Evolutionary conservation across 78 protist genomes (phyloP).

Genomic region (Cavenderia fasciculata): DNA sequence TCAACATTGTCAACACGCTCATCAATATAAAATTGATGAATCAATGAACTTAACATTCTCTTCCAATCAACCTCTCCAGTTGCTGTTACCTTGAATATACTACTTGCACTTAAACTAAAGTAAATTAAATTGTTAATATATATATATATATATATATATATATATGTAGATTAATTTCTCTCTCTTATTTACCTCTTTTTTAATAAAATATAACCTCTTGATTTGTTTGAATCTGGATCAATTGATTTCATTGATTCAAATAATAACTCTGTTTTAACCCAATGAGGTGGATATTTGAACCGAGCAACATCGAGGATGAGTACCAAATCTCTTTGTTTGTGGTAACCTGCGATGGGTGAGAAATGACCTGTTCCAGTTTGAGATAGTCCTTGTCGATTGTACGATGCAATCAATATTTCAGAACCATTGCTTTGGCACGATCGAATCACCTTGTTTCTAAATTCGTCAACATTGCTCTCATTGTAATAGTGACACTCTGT

Average conservation of each 20-base stretch:
- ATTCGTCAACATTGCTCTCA: background rate
- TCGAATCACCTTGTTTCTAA: background rate
- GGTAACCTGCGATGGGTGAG: conserved; percentile 83
- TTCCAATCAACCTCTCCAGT: background rate
- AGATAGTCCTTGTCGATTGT: conserved; percentile 38
- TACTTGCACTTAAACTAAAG: too few relatives aligned
- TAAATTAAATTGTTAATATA: too few relatives aligned
- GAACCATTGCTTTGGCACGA: too few relatives aligned
- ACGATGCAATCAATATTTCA: conserved; percentile 15
- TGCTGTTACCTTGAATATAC: background rate
- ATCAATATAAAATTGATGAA: background rate
- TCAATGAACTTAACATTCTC: background rate
- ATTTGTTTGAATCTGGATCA: conserved; percentile 17
- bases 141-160: background rate
- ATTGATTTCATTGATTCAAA: conserved; percentile 24
- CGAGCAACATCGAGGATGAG: conserved; percentile 88
- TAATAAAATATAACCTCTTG: conserved; percentile 50
- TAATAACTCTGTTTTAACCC: conserved; percentile 57
- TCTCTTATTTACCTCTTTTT: conserved; percentile 7
- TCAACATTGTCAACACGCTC: too few relatives aligned
- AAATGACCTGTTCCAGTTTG: conserved; percentile 92
- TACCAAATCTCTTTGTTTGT: conserved; percentile 30
- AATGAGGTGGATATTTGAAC: conserved; percentile 88
- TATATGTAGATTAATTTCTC: background rate
- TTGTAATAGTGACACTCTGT: background rate